Evolutionary conservation across 306 rosid genomes (phyloP).

Genomic region (Corylus heterophylla): DNA sequence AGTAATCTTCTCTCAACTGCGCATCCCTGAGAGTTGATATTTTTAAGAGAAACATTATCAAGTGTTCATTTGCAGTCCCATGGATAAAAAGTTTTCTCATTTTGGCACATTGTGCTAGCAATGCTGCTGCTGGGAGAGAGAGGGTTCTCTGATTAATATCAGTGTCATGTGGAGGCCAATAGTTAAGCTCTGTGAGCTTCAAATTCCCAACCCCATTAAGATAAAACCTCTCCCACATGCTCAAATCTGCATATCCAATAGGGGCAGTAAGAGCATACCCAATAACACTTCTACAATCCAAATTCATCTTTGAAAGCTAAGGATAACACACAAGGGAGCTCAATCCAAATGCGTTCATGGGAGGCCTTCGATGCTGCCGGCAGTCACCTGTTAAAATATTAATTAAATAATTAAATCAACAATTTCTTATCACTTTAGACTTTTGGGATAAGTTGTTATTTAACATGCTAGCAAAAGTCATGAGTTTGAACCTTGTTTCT

Average conservation of each 20-base stretch:
- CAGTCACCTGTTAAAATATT: neutral
- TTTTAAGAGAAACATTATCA: neutral
- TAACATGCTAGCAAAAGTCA: too few species aligned
- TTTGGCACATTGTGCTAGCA: slow-evolving; percentile 4
- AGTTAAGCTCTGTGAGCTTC: slow-evolving; percentile 10
- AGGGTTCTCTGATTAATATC: neutral
- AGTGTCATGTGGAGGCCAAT: slow-evolving; percentile 8
- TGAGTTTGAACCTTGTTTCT: too few species aligned
- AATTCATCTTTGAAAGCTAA: slow-evolving; percentile 9
- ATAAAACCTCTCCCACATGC: slow-evolving; percentile 15
- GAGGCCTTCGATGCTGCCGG: neutral
- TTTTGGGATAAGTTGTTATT: too few species aligned
- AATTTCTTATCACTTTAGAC: too few species aligned
- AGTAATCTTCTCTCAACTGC: slow-evolving; percentile 18
- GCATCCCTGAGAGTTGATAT: slow-evolving; percentile 16
- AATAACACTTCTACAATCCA: neutral
- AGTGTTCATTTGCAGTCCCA: slow-evolving; percentile 14
- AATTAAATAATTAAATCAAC: too few species aligned
- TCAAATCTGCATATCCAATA: slow-evolving; percentile 4
- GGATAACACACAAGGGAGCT: slow-evolving; percentile 7
- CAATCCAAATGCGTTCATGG: slow-evolving; percentile 1
- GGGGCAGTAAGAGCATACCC: slow-evolving; percentile 22
- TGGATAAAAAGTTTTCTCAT: slow-evolving; percentile 12
- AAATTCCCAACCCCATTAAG: neutral
- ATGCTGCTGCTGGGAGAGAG: slow-evolving; percentile 18